These are phyloP conservation scores for Sugiyamaella xylanicola DNA, from an alignment of 1,139 yeast species.

Conservation along the genomic window DNA sequence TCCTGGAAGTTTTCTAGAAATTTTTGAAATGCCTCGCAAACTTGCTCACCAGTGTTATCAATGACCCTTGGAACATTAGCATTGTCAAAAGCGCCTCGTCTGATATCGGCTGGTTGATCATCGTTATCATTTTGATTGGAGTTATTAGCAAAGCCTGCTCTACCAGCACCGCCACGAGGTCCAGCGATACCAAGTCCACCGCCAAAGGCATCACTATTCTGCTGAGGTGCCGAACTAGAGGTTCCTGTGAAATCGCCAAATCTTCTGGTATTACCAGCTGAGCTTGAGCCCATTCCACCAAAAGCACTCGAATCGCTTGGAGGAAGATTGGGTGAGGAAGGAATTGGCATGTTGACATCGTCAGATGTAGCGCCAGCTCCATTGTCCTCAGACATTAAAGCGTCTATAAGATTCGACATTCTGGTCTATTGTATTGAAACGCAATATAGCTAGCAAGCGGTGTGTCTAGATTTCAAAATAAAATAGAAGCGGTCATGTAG, in stretches of 20 bases:
- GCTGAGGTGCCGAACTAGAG: slow-evolving; percentile 25
- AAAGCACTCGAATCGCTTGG: slow-evolving; percentile 18
- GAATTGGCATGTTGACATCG: slow-evolving; percentile 9
- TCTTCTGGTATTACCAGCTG: slow-evolving; percentile 11
- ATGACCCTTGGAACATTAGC: slow-evolving; percentile 72
- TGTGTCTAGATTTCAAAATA: not conserved
- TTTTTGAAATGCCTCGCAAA: slow-evolving; percentile 84
- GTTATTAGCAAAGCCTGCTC: not conserved
- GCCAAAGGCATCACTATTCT: slow-evolving; percentile 23
- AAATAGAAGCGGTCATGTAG: slow-evolving; percentile 5
- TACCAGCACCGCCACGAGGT: slow-evolving; percentile 17
- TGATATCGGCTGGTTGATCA: slow-evolving; percentile 23
- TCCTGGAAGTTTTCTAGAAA: slow-evolving; percentile 71
- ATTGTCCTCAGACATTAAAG: slow-evolving; percentile 26
- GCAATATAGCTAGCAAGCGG: no score
- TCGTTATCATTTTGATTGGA: slow-evolving; percentile 21
- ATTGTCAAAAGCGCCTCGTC: slow-evolving; percentile 24
- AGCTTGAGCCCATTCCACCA: slow-evolving; percentile 14
- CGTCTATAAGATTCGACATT: slow-evolving; percentile 28
- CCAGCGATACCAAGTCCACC: slow-evolving; percentile 17
- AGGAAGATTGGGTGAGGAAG: slow-evolving; percentile 27
- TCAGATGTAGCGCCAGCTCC: slow-evolving; percentile 15
- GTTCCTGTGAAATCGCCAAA: slow-evolving; percentile 18
- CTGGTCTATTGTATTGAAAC: no score
- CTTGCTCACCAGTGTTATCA: slow-evolving; percentile 92